Evolutionary conservation across 192 early-diverging fungal genomes (phyloP).

Genomic region (Umbelopsis ramanniana): DNA sequence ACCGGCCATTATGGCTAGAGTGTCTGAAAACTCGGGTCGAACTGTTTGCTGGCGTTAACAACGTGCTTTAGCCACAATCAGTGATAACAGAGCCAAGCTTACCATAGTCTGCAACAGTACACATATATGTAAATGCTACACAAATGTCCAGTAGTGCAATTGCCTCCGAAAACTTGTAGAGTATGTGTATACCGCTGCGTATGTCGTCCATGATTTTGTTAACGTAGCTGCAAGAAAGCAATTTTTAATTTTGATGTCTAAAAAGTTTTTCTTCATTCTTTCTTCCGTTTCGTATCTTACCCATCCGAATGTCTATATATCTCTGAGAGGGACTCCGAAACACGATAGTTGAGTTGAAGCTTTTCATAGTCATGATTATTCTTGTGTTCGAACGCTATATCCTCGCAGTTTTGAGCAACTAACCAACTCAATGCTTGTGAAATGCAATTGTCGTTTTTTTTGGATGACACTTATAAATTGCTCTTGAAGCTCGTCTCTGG

Average conservation of each 20-base stretch:
- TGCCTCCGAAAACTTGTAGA: conserved; percentile 78
- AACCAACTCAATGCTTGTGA: conserved; percentile 81
- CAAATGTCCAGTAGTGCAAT: conserved; percentile 83
- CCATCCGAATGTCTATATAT: conserved; percentile 82
- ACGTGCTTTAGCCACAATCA: background rate
- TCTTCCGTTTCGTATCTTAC: conserved; percentile 34
- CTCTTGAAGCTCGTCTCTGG: conserved; percentile 51
- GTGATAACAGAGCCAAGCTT: background rate
- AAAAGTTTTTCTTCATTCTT: background rate
- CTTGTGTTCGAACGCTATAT: background rate
- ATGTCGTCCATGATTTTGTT: conserved; percentile 43
- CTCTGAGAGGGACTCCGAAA: conserved; percentile 81
- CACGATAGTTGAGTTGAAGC: conserved; percentile 80
- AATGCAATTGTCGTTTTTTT: conserved; percentile 64
- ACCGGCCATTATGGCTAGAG: conserved; percentile 74
- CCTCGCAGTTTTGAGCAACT: conserved; percentile 13
- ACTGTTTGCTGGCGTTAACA: conserved; percentile 36
- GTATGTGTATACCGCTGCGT: conserved; percentile 56
- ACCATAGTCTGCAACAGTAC: conserved; percentile 60
- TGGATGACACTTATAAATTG: conserved; percentile 76
- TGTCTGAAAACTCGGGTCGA: conserved; percentile 80
- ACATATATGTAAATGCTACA: conserved; percentile 71
- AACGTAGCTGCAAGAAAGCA: conserved; percentile 16
- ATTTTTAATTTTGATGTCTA: background rate
- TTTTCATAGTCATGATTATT: conserved; percentile 22